Conservation (phyloP, 2,329 filamentous ascomycete species). For the Clonostachys byssicola region DNA sequence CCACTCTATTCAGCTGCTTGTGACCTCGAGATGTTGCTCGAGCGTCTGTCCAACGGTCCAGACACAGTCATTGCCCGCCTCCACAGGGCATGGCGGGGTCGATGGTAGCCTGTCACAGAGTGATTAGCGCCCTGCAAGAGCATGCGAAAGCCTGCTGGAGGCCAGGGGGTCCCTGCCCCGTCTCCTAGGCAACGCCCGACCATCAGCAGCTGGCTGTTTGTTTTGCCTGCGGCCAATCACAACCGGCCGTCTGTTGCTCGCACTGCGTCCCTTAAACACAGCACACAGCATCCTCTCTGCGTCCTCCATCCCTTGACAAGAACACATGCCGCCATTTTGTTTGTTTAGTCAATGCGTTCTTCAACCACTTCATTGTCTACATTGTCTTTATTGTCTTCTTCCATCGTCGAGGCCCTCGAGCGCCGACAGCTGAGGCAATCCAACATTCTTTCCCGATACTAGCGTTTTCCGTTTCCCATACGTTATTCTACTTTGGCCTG, state of each 20-base stretch:
- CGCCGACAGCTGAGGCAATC: too few species aligned
- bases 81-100: too few species aligned
- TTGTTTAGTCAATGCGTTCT: not conserved
- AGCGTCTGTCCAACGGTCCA: too few species aligned
- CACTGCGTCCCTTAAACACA: not conserved
- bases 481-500: too few species aligned
- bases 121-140: not conserved
- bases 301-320: not conserved
- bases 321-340: not conserved
- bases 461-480: too few species aligned
- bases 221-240: not conserved
- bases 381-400: too few species aligned
- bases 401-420: too few species aligned
- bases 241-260: not conserved
- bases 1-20: too few species aligned
- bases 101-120: slow-evolving; percentile 1
- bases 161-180: not conserved
- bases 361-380: not conserved
- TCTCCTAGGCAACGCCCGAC: slow-evolving; percentile 1
- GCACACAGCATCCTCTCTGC: not conserved
- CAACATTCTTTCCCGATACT: too few species aligned
- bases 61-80: too few species aligned
- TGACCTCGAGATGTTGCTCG: too few species aligned
- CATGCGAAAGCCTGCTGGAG: not conserved
- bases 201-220: slow-evolving; percentile 1